Evolutionary conservation across 2,329 filamentous ascomycete genomes (phyloP), one percentile per base, ranked within the genome.

Genomic region (Hymenoscyphus infarciens): DNA sequence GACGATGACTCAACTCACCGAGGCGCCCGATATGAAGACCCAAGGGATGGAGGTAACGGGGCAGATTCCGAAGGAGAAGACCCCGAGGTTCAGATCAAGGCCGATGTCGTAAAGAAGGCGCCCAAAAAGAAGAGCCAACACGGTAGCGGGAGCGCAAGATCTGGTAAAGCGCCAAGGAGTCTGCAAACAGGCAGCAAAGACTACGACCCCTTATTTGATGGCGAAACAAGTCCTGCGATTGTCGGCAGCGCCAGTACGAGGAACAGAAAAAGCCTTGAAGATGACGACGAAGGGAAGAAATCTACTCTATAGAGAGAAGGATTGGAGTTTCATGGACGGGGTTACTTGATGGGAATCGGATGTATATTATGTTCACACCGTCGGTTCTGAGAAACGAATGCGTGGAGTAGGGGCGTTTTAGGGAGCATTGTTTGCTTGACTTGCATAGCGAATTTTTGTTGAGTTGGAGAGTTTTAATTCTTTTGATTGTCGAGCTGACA

Each of bases 191-290:
- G 64, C 16, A 63, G 61, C 22, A 72, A 68, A 42, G 71, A 74
- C 56, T 74, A 74, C 49, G 72, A 74, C 61, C 72, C 72, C 8
- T 38, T 69, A 27, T 70, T 67, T 49, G 72, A 74, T 67, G 72
- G 72, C 7, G 72, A 74, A 59, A 70, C 57, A 55, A 73, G 69
- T 64, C 69, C 70, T 0, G 71, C 69, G 2, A 65, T 71, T 3
- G 65, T 71, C 0, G 72, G 72, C 16, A 72, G 71, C 49, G 67
- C 68, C 7, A 70, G 69, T 49, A 68, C 65, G n/a, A 61, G 53
- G 38, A 64, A 68, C 11, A 54, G 63, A 33, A 62, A 64, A 3
- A 42, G 61, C 22, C 49, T 62, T 33, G 64, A 62, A 33, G 63
- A 29, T 5, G 58, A 55, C n/a, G 27, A 29, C 16, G 58, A 49